Conservation (phyloP, 805 yeast species). For the Saturnispora quitensis region DNA sequence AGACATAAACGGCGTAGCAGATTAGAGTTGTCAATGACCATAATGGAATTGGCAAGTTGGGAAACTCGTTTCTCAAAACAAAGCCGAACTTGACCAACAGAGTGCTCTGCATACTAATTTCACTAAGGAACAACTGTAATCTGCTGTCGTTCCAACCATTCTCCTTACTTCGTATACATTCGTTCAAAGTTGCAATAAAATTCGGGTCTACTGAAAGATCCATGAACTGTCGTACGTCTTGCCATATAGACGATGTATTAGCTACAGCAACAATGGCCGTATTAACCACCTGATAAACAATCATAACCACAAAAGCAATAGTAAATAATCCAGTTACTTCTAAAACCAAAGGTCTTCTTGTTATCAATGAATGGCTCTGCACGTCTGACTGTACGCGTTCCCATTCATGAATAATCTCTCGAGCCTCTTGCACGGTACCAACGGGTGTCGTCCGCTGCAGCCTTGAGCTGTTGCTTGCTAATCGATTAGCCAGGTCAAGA, state of each 20-base stretch:
- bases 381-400: neutral
- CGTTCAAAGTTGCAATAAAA: neutral
- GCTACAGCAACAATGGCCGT: conserved; percentile 1
- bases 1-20: conserved; percentile 2
- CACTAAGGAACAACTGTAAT: neutral
- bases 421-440: conserved; percentile 1
- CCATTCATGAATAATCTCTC: neutral
- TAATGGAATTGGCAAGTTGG: neutral
- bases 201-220: neutral
- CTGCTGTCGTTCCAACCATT: neutral
- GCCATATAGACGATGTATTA: conserved; percentile 4
- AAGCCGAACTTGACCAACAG: conserved; percentile 4
- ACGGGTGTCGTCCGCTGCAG: neutral
- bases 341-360: neutral
- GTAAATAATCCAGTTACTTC: conserved; percentile 3
- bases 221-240: conserved; percentile 1
- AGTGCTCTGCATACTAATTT: neutral
- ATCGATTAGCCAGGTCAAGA: conserved; percentile 1
- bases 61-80: conserved; percentile 1
- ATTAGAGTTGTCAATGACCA: conserved; percentile 4
- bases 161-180: neutral
- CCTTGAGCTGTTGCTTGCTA: neutral
- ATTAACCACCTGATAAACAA: conserved; percentile 1
- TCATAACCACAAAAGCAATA: neutral
- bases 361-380: neutral